These are phyloP conservation scores for Yueomyces sinensis DNA, from an alignment of 805 yeast species.

Conservation along the genomic window DNA sequence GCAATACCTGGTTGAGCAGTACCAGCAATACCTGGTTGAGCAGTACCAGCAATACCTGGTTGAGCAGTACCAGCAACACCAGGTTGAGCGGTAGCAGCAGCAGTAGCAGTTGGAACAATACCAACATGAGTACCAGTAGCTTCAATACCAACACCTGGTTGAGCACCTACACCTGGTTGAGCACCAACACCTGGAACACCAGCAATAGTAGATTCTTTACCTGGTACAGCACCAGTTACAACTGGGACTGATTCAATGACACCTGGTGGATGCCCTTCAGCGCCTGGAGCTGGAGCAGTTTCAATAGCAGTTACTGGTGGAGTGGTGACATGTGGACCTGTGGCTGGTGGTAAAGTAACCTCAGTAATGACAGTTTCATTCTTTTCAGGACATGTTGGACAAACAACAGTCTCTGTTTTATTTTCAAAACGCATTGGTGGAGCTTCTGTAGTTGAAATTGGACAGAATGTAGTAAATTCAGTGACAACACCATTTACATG, in stretches of 20 bases:
- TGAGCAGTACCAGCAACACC: conserved; percentile 5
- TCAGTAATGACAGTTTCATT: conserved; percentile 8
- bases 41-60: conserved; percentile 2
- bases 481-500: conserved; percentile 25
- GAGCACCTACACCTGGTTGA: conserved; percentile 11
- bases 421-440: not conserved
- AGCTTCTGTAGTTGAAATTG: conserved; percentile 13
- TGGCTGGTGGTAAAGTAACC: conserved; percentile 6
- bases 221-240: conserved; percentile 15
- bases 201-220: too few species aligned
- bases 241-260: conserved; percentile 14
- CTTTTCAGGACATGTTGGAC: conserved; percentile 4
- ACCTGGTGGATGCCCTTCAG: conserved; percentile 5
- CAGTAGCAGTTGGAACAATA: conserved; percentile 3
- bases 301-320: not conserved
- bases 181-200: conserved; percentile 8
- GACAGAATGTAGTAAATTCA: conserved; percentile 26
- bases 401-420: not conserved
- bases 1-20: conserved; percentile 9
- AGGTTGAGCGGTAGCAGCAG: conserved; percentile 15
- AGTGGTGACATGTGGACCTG: conserved; percentile 15
- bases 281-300: conserved; percentile 14
- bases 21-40: conserved; percentile 8
- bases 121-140: conserved; percentile 11
- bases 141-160: conserved; percentile 7